Base-by-base conservation (phyloP, 2,329 filamentous ascomycete species). In the Claviceps monticola region DNA sequence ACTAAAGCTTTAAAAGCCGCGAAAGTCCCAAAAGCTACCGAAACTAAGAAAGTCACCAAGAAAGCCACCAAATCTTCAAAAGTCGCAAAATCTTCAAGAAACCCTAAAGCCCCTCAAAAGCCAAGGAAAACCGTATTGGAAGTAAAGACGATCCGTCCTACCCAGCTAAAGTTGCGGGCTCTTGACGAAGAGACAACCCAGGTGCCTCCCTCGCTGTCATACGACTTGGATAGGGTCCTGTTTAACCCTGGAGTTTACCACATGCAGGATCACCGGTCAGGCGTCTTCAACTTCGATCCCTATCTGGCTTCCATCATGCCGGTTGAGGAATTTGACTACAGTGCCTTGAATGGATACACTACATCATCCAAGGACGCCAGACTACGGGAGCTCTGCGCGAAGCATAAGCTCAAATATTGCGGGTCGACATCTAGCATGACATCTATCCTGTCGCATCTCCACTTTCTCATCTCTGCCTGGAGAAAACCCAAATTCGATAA, bases 371-470 rank as follows among this genome's bases (percentile, higher is more conserved):
- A 86, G 63, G 93, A 98, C 63, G 67, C 70, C 5, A 80, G 75
- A 4, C 74, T 98, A 13, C 76, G 83, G n/a, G 64, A 74, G 1
- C 78, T 93, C 43, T 86, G 88, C 2, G 72, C 74, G 48, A 67
- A 80, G 51, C 68, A 86, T 54, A 70, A 74, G 13, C 88, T 83
- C 64, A 94, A 86, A 62, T 98, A 94, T 63, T 84, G 89, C 11
- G 93, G 93, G 9, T 98, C 93, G 13, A 97, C 93, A 0, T 98
- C 93, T 1, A 97, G 91, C 68, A 95, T 96, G 89, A 95, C 91
- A 1, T 74, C 83, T 2, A 82, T 86, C 49, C 74, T 98, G 45
- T 79, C 84, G 2, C 94, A 98, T 61, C 95, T 98, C 62, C 93
- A 98, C 65, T 97, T 82, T 61, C 76, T 98, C 3, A 74, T 98